Conservation (phyloP, 169 alveolate species). For the Perkinsus olseni region DNA sequence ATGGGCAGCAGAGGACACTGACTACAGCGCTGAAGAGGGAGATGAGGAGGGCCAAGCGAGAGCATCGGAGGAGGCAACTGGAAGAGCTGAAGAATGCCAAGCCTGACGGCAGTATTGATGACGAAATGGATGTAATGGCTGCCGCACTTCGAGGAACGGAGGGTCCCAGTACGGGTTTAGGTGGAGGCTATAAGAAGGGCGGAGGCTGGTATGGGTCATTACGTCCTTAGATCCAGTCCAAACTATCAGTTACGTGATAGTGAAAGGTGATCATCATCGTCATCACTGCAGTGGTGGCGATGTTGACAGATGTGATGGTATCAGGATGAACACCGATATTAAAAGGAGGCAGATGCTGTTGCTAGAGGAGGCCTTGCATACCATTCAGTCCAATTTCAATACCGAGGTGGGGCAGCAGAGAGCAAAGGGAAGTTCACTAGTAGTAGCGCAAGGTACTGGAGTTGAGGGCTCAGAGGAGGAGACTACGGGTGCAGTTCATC, state of each 20-base stretch:
- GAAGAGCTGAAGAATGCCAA: conserved; percentile 52
- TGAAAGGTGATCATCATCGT: conserved; percentile 17
- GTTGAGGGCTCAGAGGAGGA: background rate
- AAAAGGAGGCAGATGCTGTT: conserved; percentile 74
- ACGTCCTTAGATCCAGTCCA: conserved; percentile 61
- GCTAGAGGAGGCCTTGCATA: conserved; percentile 66
- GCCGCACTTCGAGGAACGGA: background rate
- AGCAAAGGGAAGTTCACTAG: background rate
- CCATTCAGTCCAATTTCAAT: conserved; percentile 63
- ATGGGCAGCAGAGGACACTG: background rate
- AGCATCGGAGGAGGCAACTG: conserved; percentile 42
- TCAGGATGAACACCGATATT: conserved; percentile 65
- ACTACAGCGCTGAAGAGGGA: conserved; percentile 40
- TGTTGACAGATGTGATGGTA: conserved; percentile 2
- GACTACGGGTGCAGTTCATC: background rate
- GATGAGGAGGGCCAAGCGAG: conserved; percentile 42
- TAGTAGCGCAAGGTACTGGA: background rate
- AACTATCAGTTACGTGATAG: conserved; percentile 61
- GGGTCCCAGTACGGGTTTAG: background rate
- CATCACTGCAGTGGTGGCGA: background rate
- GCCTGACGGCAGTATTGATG: conserved; percentile 41
- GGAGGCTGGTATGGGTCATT: conserved; percentile 62
- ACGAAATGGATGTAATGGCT: conserved; percentile 41
- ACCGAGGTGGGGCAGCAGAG: conserved; percentile 54
- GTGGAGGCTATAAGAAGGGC: conserved; percentile 59